Percentiles rank a stretch among this genome's conserved stretches.
Conservation (phyloP, 768 basidiomycete species). For the Tulasnella sp. region DNA sequence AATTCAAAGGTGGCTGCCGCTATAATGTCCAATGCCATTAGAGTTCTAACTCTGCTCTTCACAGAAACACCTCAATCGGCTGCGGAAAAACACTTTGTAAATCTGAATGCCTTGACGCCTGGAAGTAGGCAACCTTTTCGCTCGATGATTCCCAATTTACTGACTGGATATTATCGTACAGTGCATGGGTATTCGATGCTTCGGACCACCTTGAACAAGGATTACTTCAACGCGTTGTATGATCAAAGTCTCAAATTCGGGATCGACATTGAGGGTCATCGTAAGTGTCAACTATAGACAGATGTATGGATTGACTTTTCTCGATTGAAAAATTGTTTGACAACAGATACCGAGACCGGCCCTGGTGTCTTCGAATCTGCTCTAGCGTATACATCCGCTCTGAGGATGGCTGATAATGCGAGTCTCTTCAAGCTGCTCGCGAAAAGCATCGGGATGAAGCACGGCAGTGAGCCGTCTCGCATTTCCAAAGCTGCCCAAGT, state of each 20-base stretch:
- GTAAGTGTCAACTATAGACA: constrained; percentile 31
- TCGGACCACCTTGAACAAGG: constrained; percentile 77
- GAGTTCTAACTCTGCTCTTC: constrained; percentile 16
- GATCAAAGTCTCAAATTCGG: constrained; percentile 62
- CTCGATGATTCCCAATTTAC: not conserved
- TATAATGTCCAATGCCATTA: not conserved
- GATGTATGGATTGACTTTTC: not conserved
- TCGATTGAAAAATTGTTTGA: not conserved
- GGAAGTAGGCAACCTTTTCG: constrained; percentile 57
- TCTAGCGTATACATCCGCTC: constrained; percentile 66
- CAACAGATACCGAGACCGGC: constrained; percentile 80
- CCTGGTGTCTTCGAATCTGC: constrained; percentile 80
- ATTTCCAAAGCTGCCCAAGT: not conserved
- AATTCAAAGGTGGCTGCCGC: constrained; percentile 58
- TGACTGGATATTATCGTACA: constrained; percentile 24
- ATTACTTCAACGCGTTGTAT: constrained; percentile 83
- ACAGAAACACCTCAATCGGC: constrained; percentile 70
- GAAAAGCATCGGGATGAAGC: constrained; percentile 84
- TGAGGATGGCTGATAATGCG: constrained; percentile 84
- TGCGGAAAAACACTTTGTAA: constrained; percentile 64
- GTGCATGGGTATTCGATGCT: constrained; percentile 97
- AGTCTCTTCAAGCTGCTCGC: constrained; percentile 85
- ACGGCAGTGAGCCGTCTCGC: constrained; percentile 32
- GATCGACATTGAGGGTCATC: constrained; percentile 77
- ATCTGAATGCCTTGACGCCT: constrained; percentile 71